Evolutionary conservation across 2,329 filamentous ascomycete species (phyloP).

Genomic region (Botrytis medusae): DNA sequence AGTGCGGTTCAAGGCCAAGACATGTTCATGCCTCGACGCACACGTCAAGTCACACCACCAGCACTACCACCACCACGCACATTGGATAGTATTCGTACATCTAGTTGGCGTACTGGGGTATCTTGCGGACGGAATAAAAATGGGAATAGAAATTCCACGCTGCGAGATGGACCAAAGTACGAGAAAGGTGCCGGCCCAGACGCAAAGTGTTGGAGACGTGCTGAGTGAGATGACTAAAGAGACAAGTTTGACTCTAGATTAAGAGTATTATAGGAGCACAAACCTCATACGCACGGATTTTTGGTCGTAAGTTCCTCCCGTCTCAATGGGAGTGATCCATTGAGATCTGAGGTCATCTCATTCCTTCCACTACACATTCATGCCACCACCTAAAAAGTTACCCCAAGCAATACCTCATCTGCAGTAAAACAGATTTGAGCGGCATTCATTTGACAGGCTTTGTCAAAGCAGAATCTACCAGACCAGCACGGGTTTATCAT

Average conservation of each 20-base stretch:
- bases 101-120: neutral
- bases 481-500: neutral
- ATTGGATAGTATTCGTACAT: neutral
- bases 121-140: too few relatives aligned
- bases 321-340: neutral
- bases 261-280: neutral
- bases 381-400: neutral
- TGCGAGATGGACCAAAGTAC: neutral
- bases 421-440: neutral
- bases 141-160: neutral
- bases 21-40: constrained; percentile 8
- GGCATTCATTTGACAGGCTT: neutral
- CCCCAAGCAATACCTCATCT: neutral
- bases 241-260: neutral
- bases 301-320: too few relatives aligned
- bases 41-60: neutral
- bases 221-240: neutral
- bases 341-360: neutral
- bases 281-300: neutral
- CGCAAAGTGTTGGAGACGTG: neutral
- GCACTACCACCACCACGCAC: neutral
- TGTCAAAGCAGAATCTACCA: neutral
- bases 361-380: neutral
- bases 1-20: neutral
- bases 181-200: neutral